Percentiles rank a stretch among this genome's conserved stretches.
phyloP scores from a whole-genome alignment of 78 protist species.

The Dictyostelium firmibasis region DNA sequence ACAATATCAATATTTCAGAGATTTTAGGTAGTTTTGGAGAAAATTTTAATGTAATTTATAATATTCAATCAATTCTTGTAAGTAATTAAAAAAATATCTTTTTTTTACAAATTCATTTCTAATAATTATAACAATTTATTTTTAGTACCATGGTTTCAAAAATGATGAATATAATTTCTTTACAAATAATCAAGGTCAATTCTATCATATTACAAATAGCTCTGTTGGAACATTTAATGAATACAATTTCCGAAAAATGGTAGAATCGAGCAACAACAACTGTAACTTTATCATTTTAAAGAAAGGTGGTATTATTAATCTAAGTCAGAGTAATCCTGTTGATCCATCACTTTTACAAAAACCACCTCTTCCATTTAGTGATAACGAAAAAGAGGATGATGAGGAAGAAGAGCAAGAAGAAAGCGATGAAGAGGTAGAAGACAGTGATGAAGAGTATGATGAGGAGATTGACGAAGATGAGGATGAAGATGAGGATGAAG shows the following conservation, averaged over 20 bases:
- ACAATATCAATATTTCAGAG: neutral
- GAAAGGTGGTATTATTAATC: neutral
- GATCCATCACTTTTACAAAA: neutral
- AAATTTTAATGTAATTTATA: neutral
- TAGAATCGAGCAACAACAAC: neutral
- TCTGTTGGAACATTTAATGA: neutral
- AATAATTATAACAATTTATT: neutral
- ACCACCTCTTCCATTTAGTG: neutral
- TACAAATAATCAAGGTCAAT: neutral
- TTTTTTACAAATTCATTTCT: too few species aligned
- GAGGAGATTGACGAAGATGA: neutral
- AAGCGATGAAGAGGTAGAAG: neutral
- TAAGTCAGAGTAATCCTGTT: neutral
- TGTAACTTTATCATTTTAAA: neutral
- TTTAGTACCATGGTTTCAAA: neutral
- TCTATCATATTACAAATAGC: neutral
- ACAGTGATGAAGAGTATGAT: neutral
- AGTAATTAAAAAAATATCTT: too few species aligned
- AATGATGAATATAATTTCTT: neutral
- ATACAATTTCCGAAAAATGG: neutral
- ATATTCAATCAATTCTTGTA: neutral
- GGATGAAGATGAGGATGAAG: neutral
- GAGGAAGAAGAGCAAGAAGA: neutral
- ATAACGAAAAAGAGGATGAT: neutral
- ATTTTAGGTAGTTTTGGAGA: neutral